Evolutionary conservation across 352 stramenopile species (phyloP), one percentile per base, ranked within the genome.

Genomic region (Pythium sukuiense): DNA sequence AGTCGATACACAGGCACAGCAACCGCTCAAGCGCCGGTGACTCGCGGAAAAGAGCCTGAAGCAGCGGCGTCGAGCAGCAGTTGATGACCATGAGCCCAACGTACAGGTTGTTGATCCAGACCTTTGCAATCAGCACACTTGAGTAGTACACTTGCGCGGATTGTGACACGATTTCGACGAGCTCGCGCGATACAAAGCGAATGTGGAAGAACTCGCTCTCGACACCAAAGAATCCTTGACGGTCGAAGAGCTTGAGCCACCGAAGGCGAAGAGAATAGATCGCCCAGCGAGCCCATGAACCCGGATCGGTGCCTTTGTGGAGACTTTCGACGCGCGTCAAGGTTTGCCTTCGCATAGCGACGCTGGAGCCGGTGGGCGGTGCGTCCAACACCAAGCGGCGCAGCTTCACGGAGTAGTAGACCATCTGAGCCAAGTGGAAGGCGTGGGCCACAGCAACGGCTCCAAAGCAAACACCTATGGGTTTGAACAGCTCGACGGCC

Each of bases 61-160:
- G n/a, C 2, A 71, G 30, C 18, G 72, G 73, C 2, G 72, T 79
- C 0, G 69, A 71, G 66, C 73, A 80, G 43, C 66, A 79, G 29
- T 80, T 86, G 26, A 64, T 26, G n/a, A 80, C 71, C 13, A 81
- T 69, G n/a, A 87, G 30, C 6, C 20, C 55, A 14, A 88, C 79
- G 2, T 73, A 83, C 6, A 73, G 30, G 46, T 78, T 71, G 52
- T 89, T 89, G 55, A 87, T 74, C 77, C 77, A 87, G 13, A 70
- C 56, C 14, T 71, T 72, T 0, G 79, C 67, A n/a, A 89, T 73
- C 0, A 77, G 54, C 1, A 70, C 50, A 37, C 81, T 88, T 30
- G 73, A 75, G 7, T 68, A 62, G 60, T 86, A 86, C 7, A 76
- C 70, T 39, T 85, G 79, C 3, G 70, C 48, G 1, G 76, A 63